Evolutionary conservation across 495 filamentous ascomycete genomes (phyloP).

Genomic region (Neurospora sp.): DNA sequence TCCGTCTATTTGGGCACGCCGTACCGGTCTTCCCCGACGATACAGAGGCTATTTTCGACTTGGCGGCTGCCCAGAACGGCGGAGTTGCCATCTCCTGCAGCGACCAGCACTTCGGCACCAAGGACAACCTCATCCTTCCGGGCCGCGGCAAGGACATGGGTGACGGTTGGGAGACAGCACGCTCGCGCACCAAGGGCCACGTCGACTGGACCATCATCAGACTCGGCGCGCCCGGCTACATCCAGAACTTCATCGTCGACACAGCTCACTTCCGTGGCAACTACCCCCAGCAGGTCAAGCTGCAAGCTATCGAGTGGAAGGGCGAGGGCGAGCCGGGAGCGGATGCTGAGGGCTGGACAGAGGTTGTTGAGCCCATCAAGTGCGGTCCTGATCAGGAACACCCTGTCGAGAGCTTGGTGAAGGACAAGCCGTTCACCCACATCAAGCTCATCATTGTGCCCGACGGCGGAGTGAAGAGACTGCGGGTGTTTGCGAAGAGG

Average conservation of each 20-base stretch:
- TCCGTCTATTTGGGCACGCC: constrained; percentile 70
- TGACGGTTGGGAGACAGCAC: constrained; percentile 88
- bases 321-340: constrained; percentile 43
- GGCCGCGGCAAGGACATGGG: constrained; percentile 87
- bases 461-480: constrained; percentile 83
- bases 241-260: constrained; percentile 69
- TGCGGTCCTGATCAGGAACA: constrained; percentile 78
- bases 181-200: constrained; percentile 66
- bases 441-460: constrained; percentile 86
- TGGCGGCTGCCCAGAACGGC: constrained; percentile 74
- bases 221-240: constrained; percentile 60
- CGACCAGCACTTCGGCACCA: constrained; percentile 79
- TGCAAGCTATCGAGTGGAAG: constrained; percentile 53
- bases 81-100: constrained; percentile 66
- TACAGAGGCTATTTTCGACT: constrained; percentile 57
- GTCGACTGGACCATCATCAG: constrained; percentile 78
- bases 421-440: constrained; percentile 57
- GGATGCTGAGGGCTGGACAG: constrained; percentile 59
- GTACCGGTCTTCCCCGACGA: constrained; percentile 60
- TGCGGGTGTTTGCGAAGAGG: constrained; percentile 69
- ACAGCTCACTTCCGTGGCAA: constrained; percentile 88
- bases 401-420: constrained; percentile 46
- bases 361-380: constrained; percentile 56
- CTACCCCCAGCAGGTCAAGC: constrained; percentile 67
- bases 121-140: constrained; percentile 74